Evolutionary conservation across 2,329 filamentous ascomycete species (phyloP), one percentile per base, ranked within the genome.

Genomic region (Raffaelea deltoideospora): DNA sequence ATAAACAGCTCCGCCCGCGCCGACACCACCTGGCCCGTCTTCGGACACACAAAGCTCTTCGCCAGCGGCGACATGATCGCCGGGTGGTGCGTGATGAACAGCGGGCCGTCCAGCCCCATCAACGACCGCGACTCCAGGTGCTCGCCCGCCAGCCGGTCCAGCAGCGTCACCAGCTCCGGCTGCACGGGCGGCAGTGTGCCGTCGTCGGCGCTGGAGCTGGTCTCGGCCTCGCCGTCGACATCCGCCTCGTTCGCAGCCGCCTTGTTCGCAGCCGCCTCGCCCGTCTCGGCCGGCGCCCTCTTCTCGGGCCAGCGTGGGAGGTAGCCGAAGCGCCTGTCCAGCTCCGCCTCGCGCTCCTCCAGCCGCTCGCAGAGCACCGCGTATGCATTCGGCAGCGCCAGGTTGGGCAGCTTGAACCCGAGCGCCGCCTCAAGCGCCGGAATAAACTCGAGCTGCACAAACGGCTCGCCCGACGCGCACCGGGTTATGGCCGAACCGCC

Each of bases 21-120:
- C 1, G 85, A 79, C 1, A 94, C 75, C 9, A 70, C 57, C 53
- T 95, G 87, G 13, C 67, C 64, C 0, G 77, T 79, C 9, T 51
- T 56, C 0, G 74, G 69, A 53, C 86, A 84, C 17, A 66, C 50
- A 58, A 84, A 93, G 36, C 82, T 86, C 62, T 96, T 96, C 19
- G 87, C 76, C 8, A 98, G 71, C 0, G 90, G 90, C 0, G 87
- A 87, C 63, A 96, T 83, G 55, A 80, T 85, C 48, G 84, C 80
- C 0, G 90, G 90, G 48, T 93, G 88, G 55, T 95, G 71, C 15
- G 72, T 84, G 49, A 98, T 87, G 59, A 93, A 94, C 3, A 87
- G 75, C 1, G 88, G 85, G 11, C 60, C 51, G 17, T 65, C 55
- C 41, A 61, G 55, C 33, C 84, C 93, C 38, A 34, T 31, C n/a